Conservation (phyloP, 192 early-diverging fungal species). For the Backusella liffmaniae region DNA sequence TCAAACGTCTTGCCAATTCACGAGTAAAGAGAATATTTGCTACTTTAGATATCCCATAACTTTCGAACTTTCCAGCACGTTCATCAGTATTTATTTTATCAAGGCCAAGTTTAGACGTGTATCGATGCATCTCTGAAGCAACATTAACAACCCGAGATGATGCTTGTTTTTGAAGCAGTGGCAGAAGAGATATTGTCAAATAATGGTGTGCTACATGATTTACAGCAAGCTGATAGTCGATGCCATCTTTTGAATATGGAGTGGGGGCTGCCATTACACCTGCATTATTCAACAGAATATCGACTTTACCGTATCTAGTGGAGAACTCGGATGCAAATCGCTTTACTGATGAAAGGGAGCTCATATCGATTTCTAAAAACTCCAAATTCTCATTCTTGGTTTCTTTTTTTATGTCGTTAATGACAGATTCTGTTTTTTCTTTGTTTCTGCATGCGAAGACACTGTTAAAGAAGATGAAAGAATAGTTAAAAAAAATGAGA, state of each 20-base stretch:
- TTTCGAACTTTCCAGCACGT: neutral
- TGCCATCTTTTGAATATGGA: constrained; percentile 37
- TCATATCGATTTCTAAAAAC: constrained; percentile 29
- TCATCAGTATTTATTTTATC: constrained; percentile 13
- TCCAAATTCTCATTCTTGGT: constrained; percentile 16
- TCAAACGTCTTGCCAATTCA: constrained; percentile 23
- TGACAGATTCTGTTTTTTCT: constrained; percentile 10
- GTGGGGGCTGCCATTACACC: constrained; percentile 50
- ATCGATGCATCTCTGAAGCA: constrained; percentile 17
- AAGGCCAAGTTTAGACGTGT: constrained; percentile 1
- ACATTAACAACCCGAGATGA: constrained; percentile 29
- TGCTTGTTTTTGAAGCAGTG: constrained; percentile 18
- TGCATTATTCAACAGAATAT: constrained; percentile 61
- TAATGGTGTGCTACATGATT: constrained; percentile 52
- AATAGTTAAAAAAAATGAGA: neutral
- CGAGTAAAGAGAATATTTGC: constrained; percentile 30
- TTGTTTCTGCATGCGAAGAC: constrained; percentile 12
- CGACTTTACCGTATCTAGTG: constrained; percentile 30
- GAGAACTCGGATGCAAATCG: constrained; percentile 36
- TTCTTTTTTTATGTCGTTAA: constrained; percentile 20
- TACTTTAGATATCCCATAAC: constrained; percentile 21
- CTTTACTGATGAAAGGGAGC: constrained; percentile 35
- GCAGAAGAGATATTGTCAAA: constrained; percentile 20
- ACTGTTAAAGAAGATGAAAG: neutral
- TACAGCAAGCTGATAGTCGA: constrained; percentile 51